Evolutionary conservation across 306 rosid genomes (phyloP).

Genomic region (Trifolium dubium): DNA sequence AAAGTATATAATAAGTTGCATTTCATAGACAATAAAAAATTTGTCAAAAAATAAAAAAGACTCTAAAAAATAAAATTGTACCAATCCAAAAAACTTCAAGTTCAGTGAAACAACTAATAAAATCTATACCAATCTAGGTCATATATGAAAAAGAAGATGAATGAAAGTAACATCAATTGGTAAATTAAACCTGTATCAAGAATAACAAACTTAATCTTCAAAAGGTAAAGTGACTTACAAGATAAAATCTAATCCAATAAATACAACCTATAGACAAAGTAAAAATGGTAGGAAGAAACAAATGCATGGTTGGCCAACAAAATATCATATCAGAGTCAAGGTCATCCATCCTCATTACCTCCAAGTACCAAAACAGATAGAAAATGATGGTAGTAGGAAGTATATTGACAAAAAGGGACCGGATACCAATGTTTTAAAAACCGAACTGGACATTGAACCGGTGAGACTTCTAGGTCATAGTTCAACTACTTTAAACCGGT

Average conservation of each 20-base stretch:
- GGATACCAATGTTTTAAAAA: conserved; percentile 3
- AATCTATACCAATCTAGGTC: conserved; percentile 23
- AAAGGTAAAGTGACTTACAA: conserved; percentile 29
- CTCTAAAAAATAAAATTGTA: neutral
- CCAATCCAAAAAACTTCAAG: conserved; percentile 3
- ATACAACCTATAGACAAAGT: conserved; percentile 16
- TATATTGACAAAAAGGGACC: conserved; percentile 18
- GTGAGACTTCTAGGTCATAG: neutral
- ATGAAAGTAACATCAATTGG: conserved; percentile 40
- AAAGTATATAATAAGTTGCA: neutral
- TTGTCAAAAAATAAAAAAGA: too few species aligned
- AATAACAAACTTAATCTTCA: conserved; percentile 41
- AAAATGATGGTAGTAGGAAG: conserved; percentile 22
- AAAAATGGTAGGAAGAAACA: conserved; percentile 47
- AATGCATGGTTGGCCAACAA: conserved; percentile 64
- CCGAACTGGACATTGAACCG: neutral
- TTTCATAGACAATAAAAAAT: conserved; percentile 1
- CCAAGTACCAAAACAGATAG: conserved; percentile 35
- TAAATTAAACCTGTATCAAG: conserved; percentile 48
- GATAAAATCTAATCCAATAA: conserved; percentile 13
- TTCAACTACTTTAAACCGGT: neutral
- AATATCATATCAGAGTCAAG: conserved; percentile 42
- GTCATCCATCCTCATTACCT: conserved; percentile 34
- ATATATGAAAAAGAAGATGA: conserved; percentile 16
- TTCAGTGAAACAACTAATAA: conserved; percentile 18